These are phyloP conservation scores for Xylariaceae sp. DNA, from an alignment of 2,329 filamentous ascomycete species.

Conservation along the genomic window DNA sequence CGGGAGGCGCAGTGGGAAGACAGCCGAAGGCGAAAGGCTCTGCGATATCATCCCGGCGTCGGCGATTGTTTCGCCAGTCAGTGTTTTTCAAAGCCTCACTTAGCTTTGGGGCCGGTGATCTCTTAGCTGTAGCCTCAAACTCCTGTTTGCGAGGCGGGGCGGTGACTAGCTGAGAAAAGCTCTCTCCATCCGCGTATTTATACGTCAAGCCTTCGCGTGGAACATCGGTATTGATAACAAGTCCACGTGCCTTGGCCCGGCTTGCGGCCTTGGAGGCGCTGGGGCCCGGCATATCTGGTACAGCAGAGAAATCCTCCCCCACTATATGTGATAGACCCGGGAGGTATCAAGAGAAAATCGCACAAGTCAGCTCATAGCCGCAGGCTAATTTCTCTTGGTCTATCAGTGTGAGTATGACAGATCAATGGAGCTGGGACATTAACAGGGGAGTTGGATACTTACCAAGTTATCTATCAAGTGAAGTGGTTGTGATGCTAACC, in stretches of 20 bases:
- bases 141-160: background rate
- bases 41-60: slow-evolving; percentile 3
- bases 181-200: background rate
- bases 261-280: background rate
- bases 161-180: background rate
- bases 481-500: background rate
- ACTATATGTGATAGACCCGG: too few relatives aligned
- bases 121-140: background rate
- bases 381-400: background rate
- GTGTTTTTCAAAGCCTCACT: slow-evolving; percentile 17
- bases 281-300: background rate
- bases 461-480: background rate
- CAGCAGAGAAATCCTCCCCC: too few relatives aligned
- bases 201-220: background rate
- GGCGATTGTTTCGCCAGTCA: slow-evolving; percentile 26
- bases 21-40: background rate
- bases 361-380: background rate
- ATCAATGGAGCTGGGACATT: background rate
- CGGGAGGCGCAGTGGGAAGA: slow-evolving; percentile 24
- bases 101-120: background rate
- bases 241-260: slow-evolving; percentile 8
- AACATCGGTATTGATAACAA: slow-evolving; percentile 5
- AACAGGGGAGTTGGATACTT: background rate
- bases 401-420: background rate
- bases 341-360: background rate